phyloP scores from a whole-genome alignment of 495 filamentous ascomycete species.

The Aspergillus mulundensis region DNA sequence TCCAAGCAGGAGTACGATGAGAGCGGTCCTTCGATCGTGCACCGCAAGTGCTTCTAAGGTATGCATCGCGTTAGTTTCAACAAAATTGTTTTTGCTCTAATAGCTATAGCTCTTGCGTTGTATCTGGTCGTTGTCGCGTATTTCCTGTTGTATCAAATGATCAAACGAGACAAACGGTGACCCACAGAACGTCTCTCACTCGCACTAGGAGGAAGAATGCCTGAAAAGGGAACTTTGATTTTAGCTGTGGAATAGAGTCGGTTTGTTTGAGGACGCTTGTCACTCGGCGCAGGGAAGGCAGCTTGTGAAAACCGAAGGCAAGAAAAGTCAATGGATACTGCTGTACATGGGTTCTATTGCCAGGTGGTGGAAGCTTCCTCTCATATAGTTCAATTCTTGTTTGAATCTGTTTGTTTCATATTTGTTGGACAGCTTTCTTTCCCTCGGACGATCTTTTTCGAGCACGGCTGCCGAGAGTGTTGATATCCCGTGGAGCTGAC shows the following conservation, averaged over 20 bases:
- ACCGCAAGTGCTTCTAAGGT: conserved; percentile 99
- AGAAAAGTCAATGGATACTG: conserved; percentile 19
- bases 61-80: background rate
- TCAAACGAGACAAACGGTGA: conserved; percentile 40
- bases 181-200: conserved; percentile 45
- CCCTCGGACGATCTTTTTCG: conserved; percentile 1
- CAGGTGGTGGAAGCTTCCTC: conserved; percentile 24
- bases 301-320: conserved; percentile 9
- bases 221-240: conserved; percentile 47
- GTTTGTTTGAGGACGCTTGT: conserved; percentile 25
- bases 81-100: background rate
- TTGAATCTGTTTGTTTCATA: conserved; percentile 22
- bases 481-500: conserved; percentile 10
- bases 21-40: conserved; percentile 97
- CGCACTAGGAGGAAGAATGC: conserved; percentile 45
- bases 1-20: conserved; percentile 99
- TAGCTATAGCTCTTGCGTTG: conserved; percentile 18
- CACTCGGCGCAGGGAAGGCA: conserved; percentile 19
- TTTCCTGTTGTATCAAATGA: conserved; percentile 51
- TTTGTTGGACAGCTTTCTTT: conserved; percentile 16
- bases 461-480: conserved; percentile 12
- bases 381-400: conserved; percentile 30
- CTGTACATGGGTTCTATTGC: conserved; percentile 23
- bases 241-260: conserved; percentile 48
- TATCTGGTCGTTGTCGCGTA: conserved; percentile 42